Base-by-base conservation (phyloP, 768 basidiomycete species). In the Lactarius deliciosus region DNA sequence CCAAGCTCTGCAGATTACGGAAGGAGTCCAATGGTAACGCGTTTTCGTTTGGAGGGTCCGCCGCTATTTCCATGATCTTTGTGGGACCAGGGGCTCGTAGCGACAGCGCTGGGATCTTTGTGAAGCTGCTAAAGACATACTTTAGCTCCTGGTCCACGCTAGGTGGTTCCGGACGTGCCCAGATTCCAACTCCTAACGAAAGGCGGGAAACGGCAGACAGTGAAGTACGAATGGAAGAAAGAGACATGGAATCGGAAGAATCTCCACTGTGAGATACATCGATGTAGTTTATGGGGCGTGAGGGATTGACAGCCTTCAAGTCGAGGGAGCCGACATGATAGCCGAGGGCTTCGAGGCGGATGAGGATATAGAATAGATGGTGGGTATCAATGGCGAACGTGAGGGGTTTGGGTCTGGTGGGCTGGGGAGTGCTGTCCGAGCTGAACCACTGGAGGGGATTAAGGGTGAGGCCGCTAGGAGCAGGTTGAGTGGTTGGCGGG, bases 81-180 rank as follows among this genome's bases (percentile, higher is more conserved):
- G 85, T 86, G 57, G 82, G 81, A 55, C 84, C 84, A 0, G 91
- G 89, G 2, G 88, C 82, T 66, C 80, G 82, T 63, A 96, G 77
- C 8, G 81, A 78, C 45, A 96, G 80, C 1, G 93, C 89, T 18
- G 94, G 94, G 0, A 97, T 80, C 77, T 91, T 94, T 54, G 93
- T 97, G 79, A 96, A 93, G 74, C 88, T 85, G 74, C 92, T 93
- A 79, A 87, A 96, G 68, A 96, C 82, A 76, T 88, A 93, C 75
- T 87, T 94, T 75, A 96, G 86, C 72, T 94, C 90, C 2, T 80
- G 74, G 63, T 94, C 89, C 70, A 90, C 77, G 66, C 74, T 82
- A 13, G 83, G 84, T 43, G 83, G 84, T 64, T 86, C 82, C 6
- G 82, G 74, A 66, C 81, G 79, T 54, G 82, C 77, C 90, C 90